Conservation (phyloP, 2,329 filamentous ascomycete species). For the Trichoderma sp. region DNA sequence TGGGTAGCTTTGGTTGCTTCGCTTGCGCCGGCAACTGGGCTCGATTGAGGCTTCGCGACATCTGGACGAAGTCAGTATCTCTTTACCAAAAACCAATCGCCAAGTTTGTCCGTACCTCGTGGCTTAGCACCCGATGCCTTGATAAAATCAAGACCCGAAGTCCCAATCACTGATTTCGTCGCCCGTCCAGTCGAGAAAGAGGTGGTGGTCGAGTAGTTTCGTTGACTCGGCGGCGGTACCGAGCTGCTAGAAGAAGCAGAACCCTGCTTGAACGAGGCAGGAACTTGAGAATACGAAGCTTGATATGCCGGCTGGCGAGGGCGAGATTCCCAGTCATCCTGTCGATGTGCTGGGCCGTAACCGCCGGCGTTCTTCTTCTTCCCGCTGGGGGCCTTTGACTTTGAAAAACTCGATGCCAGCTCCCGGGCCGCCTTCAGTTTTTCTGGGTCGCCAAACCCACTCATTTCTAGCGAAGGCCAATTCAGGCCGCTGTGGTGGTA, state of each 20-base stretch:
- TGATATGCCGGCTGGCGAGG: background rate
- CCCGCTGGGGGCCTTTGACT: background rate
- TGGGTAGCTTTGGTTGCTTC: background rate
- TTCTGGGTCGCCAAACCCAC: constrained; percentile 25
- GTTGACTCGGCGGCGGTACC: constrained; percentile 22
- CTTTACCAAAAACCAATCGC: background rate
- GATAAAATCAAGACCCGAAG: constrained; percentile 26
- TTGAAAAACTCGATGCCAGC: constrained; percentile 28
- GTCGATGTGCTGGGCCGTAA: background rate
- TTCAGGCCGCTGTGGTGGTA: too few species aligned
- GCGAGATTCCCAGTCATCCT: background rate
- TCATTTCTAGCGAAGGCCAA: constrained; percentile 10
- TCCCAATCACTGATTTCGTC: constrained; percentile 23
- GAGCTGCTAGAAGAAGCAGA: background rate
- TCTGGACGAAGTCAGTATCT: background rate
- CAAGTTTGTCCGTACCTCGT: background rate
- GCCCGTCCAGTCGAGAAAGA: constrained; percentile 19
- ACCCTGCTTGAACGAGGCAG: background rate
- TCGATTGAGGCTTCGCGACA: background rate
- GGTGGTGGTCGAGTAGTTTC: constrained; percentile 20
- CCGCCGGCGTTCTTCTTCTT: background rate
- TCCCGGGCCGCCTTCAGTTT: constrained; percentile 30
- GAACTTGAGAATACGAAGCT: background rate
- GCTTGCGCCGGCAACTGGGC: too few species aligned
- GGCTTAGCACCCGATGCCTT: background rate